These are phyloP conservation scores for Fraxinus baroniana DNA, from an alignment of 305 asterid species.

Conservation along the genomic window DNA sequence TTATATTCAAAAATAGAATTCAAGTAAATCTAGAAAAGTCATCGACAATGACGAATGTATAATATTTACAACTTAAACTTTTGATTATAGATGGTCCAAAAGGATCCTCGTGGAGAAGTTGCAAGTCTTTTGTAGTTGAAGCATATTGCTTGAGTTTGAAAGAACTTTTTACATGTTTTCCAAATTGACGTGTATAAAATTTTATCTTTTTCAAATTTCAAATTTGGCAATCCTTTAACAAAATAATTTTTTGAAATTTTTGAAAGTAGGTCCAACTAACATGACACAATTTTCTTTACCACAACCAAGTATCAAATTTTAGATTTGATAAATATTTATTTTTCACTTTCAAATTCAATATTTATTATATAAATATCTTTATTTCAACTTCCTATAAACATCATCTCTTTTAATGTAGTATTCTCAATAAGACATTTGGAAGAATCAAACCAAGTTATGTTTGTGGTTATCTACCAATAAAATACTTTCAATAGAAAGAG, in stretches of 20 bases:
- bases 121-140: background rate
- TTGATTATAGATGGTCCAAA: background rate
- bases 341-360: no score
- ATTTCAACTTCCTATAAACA: background rate
- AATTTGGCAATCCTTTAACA: background rate
- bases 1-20: no score
- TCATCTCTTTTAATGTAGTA: background rate
- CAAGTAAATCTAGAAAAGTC: background rate
- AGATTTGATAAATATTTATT: no score
- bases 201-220: background rate
- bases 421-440: background rate
- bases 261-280: background rate
- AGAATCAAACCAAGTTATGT: background rate
- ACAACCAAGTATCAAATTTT: no score
- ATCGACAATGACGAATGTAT: background rate
- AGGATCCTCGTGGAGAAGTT: background rate
- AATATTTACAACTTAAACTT: no score
- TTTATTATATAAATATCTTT: background rate
- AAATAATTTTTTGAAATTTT: no score
- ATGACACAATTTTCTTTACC: background rate
- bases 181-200: background rate
- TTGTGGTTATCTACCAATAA: background rate
- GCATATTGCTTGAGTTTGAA: background rate
- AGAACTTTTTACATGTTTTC: background rate
- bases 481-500: background rate